Percentiles rank a stretch among this genome's conserved stretches.
Evolutionary conservation across 1,284 basidiomycete genomes (phyloP).

Genomic region (Entoloma clypeatum): DNA sequence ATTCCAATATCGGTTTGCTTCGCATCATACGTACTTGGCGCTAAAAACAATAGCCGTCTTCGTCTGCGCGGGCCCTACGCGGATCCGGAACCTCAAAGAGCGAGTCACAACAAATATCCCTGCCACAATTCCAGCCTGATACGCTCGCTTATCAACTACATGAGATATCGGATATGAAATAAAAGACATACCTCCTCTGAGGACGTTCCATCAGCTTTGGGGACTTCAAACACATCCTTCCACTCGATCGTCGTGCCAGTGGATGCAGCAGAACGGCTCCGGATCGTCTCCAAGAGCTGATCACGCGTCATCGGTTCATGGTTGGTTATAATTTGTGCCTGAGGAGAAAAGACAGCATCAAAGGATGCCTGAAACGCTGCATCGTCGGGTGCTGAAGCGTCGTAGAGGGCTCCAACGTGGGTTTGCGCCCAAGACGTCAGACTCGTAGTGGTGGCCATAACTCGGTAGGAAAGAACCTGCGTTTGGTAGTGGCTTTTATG

Average conservation of each 20-base stretch:
- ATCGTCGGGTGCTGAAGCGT: no score
- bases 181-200: slow-evolving; percentile 5
- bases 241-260: slow-evolving; percentile 37
- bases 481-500: no score
- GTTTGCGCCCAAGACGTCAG: no score
- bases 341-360: no score
- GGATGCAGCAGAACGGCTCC: no score
- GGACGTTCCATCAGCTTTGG: slow-evolving; percentile 19
- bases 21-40: slow-evolving; percentile 33
- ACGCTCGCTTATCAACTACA: neutral
- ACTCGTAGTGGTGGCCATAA: no score
- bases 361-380: no score
- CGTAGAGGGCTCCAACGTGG: no score
- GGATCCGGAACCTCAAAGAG: slow-evolving; percentile 41
- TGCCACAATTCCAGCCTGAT: slow-evolving; percentile 38
- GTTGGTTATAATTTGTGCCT: no score
- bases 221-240: slow-evolving; percentile 32
- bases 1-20: neutral
- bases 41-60: slow-evolving; percentile 37
- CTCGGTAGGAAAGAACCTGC: no score
- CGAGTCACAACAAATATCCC: slow-evolving; percentile 41
- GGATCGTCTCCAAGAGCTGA: no score
- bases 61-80: slow-evolving; percentile 38
- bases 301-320: no score
- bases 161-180: neutral